Evolutionary conservation across 257 asterid species (phyloP), one percentile per base, ranked within the genome.

Genomic region (Catharanthus roseus): DNA sequence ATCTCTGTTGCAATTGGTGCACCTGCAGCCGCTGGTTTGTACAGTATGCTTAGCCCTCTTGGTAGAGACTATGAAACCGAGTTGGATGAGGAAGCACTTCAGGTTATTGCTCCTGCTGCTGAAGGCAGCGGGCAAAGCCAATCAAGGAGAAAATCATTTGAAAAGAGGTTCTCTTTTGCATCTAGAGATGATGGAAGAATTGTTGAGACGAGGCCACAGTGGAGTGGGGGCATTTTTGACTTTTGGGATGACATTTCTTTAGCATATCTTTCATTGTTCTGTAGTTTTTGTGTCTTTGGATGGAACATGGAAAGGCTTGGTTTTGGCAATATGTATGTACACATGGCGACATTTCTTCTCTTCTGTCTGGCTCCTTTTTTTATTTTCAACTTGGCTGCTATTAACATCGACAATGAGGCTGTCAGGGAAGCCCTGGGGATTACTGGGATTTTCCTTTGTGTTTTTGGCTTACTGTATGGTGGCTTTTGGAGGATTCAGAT

Each of bases 221-320:
- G 98, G 98, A 90, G 96, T 44, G 98, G 98, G 34, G 92, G 98
- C 19, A 68, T 92, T 77, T 83, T 92, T 68, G 95, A 92, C 76
- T 75, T 92, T 53, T 92, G 98, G 98, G 88, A 92, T 16, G 98
- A 92, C 61, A 87, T 92, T 72, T 92, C 98, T 4, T 71, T 85
- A 60, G 96, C 98, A 44, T 92, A 88, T 76, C 92, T 92, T 65
- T 92, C 96, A 7, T 47, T 92, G 53, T 92, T 88, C 83, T 92
- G 98, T 62, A 82, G 86, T 73, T 90, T 92, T 77, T 90, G 98
- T 65, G 96, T 92, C n/a, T 92, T 92, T 23, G 98, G 96, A 38
- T 86, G 98, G 98, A 92, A 92, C 56, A 92, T 90, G 98, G 98
- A 90, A 85, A 86, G 97, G 36, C 88, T 90, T 15, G 98, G 96